Evolutionary conservation across 306 rosid genomes (phyloP).

Genomic region (Crataegus laevigata): DNA sequence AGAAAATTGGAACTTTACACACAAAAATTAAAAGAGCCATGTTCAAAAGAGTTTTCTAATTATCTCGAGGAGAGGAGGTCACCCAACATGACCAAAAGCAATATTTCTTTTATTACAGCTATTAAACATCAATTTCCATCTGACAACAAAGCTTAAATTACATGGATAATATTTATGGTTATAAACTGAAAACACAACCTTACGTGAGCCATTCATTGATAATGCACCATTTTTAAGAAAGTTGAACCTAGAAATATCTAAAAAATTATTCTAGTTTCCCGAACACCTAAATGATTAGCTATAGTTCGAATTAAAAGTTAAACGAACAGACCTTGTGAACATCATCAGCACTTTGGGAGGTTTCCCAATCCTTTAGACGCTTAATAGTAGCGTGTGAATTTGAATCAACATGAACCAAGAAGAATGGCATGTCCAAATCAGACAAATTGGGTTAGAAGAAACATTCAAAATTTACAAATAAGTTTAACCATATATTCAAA

Average conservation of each 20-base stretch:
- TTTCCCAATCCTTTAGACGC: conserved; percentile 74
- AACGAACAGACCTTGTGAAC: conserved; percentile 52
- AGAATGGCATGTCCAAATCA: conserved; percentile 66
- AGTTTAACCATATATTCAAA: no score
- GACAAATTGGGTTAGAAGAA: conserved; percentile 15
- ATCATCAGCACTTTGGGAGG: conserved; percentile 30
- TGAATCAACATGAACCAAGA: conserved; percentile 50
- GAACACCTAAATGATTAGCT: not conserved
- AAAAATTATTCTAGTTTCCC: no score
- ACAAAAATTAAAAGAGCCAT: not conserved
- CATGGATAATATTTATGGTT: not conserved
- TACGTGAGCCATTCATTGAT: conserved; percentile 43
- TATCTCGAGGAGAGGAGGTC: not conserved
- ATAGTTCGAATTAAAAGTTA: not conserved
- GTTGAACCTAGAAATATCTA: not conserved
- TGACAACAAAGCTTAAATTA: not conserved
- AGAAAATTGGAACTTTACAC: not conserved
- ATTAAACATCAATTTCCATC: not conserved
- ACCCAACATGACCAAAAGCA: not conserved
- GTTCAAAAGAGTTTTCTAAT: not conserved
- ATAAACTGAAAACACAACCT: conserved; percentile 38
- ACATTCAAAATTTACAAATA: not conserved
- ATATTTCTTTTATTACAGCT: not conserved
- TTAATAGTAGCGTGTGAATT: conserved; percentile 54
- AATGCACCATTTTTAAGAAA: conserved; percentile 78